A percentile compares a stretch with the other conserved stretches of the same genome.
phyloP scores from a whole-genome alignment of 177 flowering plant species.

The Telopea speciosissima region DNA sequence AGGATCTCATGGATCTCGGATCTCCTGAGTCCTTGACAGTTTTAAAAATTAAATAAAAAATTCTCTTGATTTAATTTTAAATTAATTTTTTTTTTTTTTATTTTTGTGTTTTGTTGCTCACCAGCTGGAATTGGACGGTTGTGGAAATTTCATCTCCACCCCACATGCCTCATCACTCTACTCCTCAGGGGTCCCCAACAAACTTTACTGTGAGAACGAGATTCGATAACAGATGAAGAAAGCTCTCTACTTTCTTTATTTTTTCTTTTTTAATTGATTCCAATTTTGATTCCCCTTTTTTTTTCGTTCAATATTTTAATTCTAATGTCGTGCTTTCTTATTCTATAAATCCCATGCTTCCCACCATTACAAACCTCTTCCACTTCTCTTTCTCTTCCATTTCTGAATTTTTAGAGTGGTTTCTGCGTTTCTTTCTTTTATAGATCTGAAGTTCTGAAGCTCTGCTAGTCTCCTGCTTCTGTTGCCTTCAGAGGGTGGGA shows the following conservation, averaged over 20 bases:
- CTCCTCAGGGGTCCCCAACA: slow-evolving; percentile 17
- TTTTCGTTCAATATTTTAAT: slow-evolving; percentile 1
- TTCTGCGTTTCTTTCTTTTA: not conserved
- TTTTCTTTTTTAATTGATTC: slow-evolving; percentile 1
- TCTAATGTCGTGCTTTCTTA: slow-evolving; percentile 9
- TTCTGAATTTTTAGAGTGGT: not conserved
- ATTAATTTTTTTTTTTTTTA: not conserved
- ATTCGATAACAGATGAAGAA: slow-evolving; percentile 20
- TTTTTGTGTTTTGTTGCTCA: slow-evolving; percentile 8
- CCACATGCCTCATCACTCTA: slow-evolving; percentile 33
- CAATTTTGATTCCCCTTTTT: not conserved
- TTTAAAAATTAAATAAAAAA: too few species aligned
- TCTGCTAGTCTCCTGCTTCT: not conserved
- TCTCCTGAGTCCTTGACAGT: not conserved
- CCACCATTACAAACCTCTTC: slow-evolving; percentile 36
- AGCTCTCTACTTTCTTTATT: slow-evolving; percentile 8
- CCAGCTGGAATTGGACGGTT: slow-evolving; percentile 52
- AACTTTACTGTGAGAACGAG: slow-evolving; percentile 18
- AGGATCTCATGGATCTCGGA: not conserved
- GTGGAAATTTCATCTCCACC: slow-evolving; percentile 35
- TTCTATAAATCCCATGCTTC: slow-evolving; percentile 44
- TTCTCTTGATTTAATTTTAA: too few species aligned
- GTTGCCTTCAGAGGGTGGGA: not conserved
- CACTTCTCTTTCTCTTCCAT: slow-evolving; percentile 22
- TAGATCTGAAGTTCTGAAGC: slow-evolving; percentile 9